phyloP scores from a whole-genome alignment of 108 stramenopile species.

The Fragilaria crotonensis region DNA sequence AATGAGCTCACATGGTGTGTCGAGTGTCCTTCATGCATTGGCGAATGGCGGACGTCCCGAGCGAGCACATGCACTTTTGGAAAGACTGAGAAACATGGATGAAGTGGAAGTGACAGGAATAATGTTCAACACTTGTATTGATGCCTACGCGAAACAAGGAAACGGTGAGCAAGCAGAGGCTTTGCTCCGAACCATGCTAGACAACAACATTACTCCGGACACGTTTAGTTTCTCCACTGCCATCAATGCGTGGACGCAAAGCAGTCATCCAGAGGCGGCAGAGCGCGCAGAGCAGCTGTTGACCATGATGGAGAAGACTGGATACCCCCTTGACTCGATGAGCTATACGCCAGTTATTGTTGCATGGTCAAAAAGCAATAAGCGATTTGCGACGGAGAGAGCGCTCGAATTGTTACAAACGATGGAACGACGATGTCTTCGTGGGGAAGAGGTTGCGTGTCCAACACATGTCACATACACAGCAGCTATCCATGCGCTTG shows the following conservation, averaged over 20 bases:
- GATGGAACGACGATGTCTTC: not conserved
- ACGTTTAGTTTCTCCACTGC: constrained; percentile 18
- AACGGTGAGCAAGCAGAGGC: constrained; percentile 8
- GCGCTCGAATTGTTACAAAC: constrained; percentile 5
- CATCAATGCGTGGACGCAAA: constrained; percentile 29
- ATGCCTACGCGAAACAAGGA: constrained; percentile 13
- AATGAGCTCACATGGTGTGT: not conserved
- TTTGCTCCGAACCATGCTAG: constrained; percentile 2
- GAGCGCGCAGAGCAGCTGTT: constrained; percentile 29
- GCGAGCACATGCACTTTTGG: constrained; percentile 6
- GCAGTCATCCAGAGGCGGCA: constrained; percentile 19
- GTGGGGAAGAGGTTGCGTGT: not conserved
- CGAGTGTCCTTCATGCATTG: not conserved
- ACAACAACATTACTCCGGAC: constrained; percentile 19
- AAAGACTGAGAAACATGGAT: constrained; percentile 3
- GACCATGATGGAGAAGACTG: constrained; percentile 35
- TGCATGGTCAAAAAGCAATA: constrained; percentile 11
- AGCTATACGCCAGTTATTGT: constrained; percentile 5
- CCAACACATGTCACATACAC: constrained; percentile 2
- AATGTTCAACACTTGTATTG: constrained; percentile 15
- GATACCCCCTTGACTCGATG: constrained; percentile 1
- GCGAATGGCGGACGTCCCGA: not conserved
- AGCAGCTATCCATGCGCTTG: constrained; percentile 5
- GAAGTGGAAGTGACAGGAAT: not conserved
- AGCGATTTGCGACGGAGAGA: constrained; percentile 3